Evolutionary conservation across 805 yeast species (phyloP).

Genomic region (Kuraishia cidri): DNA sequence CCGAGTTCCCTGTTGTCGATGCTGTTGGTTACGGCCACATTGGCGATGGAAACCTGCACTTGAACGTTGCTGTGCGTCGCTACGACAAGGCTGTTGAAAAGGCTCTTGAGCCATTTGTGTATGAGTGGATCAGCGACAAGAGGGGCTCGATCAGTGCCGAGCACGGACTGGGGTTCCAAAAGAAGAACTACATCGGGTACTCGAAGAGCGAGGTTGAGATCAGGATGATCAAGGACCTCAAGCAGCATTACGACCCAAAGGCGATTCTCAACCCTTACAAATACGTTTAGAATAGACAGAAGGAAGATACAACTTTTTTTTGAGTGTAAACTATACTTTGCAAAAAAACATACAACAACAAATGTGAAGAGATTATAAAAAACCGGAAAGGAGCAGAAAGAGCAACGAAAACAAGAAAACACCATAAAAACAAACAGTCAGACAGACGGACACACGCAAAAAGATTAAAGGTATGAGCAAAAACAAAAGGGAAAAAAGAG

Average conservation of each 20-base stretch:
- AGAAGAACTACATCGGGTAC: constrained; percentile 83
- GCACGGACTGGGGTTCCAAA: constrained; percentile 96
- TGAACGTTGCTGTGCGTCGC: constrained; percentile 84
- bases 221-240: constrained; percentile 66
- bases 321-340: no score
- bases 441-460: no score
- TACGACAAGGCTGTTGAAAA: constrained; percentile 75
- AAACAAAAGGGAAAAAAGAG: not conserved
- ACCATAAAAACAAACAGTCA: constrained; percentile 1
- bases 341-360: no score
- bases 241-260: constrained; percentile 82
- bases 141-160: constrained; percentile 94
- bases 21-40: constrained; percentile 98
- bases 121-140: constrained; percentile 70
- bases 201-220: constrained; percentile 71
- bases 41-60: constrained; percentile 95
- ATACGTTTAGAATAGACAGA: constrained; percentile 67
- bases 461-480: no score
- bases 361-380: no score
- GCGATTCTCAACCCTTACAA: constrained; percentile 93
- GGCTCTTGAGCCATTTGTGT: constrained; percentile 87
- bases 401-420: not conserved
- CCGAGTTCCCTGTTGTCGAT: constrained; percentile 68
- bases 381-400: not conserved
- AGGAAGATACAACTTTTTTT: no score